Percentiles rank a stretch among this genome's conserved stretches.
Evolutionary conservation across 2,329 filamentous ascomycete species (phyloP).

Genomic region (Ceratocystis eucalypticola): DNA sequence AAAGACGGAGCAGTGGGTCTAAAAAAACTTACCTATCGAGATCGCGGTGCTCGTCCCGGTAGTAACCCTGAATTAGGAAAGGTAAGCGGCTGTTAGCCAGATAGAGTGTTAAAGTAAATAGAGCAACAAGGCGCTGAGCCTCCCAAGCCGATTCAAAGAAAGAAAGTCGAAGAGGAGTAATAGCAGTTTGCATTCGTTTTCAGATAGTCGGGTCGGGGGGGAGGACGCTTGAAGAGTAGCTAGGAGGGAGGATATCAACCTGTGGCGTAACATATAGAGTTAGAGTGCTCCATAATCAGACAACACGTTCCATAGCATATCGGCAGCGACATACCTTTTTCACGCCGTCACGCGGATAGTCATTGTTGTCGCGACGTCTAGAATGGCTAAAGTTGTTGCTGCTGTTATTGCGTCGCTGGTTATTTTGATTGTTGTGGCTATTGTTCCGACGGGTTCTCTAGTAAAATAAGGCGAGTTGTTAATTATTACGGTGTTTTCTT

Average conservation of each 20-base stretch:
- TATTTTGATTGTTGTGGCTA: not conserved
- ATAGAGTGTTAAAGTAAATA: constrained; percentile 3
- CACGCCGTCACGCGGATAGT: constrained; percentile 38
- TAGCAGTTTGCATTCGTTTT: constrained; percentile 1
- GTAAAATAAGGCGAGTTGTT: not conserved
- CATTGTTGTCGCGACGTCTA: constrained; percentile 19
- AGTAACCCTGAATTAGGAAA: constrained; percentile 39
- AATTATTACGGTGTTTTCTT: not conserved
- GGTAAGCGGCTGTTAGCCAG: constrained; percentile 21
- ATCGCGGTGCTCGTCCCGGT: constrained; percentile 49
- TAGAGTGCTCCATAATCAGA: not conserved
- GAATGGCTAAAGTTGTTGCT: not conserved
- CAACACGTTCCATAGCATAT: not conserved
- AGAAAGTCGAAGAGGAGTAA: constrained; percentile 3
- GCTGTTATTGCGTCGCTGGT: constrained; percentile 4
- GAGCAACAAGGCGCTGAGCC: constrained; percentile 6
- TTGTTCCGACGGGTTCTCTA: constrained; percentile 15
- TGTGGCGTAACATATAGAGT: not conserved
- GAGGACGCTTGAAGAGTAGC: constrained; percentile 5
- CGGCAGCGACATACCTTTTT: constrained; percentile 56
- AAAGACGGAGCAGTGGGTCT: not conserved
- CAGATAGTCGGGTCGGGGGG: not conserved
- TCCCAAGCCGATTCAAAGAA: constrained; percentile 6
- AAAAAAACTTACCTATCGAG: constrained; percentile 49
- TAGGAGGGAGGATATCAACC: constrained; percentile 18